A percentile compares a stretch with the other conserved stretches of the same genome.
These are phyloP conservation scores for Chytridiales sp. DNA, from an alignment of 371 early-diverging fungal species.

Conservation along the genomic window DNA sequence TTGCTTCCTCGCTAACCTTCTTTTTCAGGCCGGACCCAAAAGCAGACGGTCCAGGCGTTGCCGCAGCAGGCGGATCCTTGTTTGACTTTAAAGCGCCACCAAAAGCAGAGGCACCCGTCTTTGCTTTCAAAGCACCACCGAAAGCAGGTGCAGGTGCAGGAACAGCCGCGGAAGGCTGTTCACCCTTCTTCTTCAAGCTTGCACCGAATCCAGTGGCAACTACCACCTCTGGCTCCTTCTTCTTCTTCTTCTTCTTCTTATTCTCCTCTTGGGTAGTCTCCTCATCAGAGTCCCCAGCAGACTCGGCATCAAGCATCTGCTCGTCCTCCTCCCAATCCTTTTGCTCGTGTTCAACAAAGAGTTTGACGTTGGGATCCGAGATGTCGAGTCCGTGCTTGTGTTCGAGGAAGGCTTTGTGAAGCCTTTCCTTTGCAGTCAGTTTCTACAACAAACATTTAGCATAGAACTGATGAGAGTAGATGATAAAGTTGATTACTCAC, in stretches of 20 bases:
- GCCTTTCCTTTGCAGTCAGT: conserved; percentile 69
- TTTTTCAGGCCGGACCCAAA: conserved; percentile 57
- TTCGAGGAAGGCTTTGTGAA: conserved; percentile 71
- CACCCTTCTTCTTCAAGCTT: not conserved
- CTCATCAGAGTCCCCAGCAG: not conserved
- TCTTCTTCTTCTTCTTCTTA: not conserved
- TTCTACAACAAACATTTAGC: conserved; percentile 36
- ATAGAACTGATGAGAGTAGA: not conserved
- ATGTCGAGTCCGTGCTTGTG: conserved; percentile 65
- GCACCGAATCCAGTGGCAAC: not conserved
- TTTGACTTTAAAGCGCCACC: conserved; percentile 36
- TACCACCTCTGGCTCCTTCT: not conserved
- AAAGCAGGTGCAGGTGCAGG: conserved; percentile 8
- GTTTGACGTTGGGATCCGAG: conserved; percentile 53
- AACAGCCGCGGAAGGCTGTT: conserved; percentile 2
- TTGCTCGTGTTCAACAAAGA: conserved; percentile 36
- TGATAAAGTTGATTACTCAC: conserved; percentile 6
- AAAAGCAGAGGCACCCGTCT: conserved; percentile 11
- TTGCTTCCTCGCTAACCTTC: conserved; percentile 33
- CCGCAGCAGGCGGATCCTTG: not conserved
- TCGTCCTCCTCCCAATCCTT: conserved; percentile 19
- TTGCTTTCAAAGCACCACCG: conserved; percentile 20
- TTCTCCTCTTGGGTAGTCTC: not conserved
- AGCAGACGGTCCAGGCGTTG: conserved; percentile 5
- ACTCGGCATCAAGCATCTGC: conserved; percentile 15